Evolutionary conservation across 2,329 filamentous ascomycete genomes (phyloP).

Genomic region (Blumeria graminis): DNA sequence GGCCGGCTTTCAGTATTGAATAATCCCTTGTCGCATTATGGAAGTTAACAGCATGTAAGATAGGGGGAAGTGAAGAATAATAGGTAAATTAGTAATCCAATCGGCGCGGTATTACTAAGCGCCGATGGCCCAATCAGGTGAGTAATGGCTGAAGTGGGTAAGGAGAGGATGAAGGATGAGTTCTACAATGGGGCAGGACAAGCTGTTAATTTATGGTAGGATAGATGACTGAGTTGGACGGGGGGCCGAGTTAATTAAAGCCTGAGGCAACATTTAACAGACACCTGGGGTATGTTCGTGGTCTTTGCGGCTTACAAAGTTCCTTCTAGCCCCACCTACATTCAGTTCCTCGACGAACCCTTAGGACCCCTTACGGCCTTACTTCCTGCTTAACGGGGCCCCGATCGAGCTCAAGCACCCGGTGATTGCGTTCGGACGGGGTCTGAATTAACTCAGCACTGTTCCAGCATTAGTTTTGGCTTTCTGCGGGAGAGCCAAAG

Average conservation of each 20-base stretch:
- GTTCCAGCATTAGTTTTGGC: no score
- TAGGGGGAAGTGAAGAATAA: neutral
- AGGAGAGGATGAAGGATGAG: neutral
- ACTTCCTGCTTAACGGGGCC: no score
- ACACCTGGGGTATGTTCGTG: neutral
- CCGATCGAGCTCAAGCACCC: no score
- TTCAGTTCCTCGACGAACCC: no score
- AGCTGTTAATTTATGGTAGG: constrained; percentile 1
- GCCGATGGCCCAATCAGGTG: neutral
- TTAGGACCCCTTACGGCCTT: no score
- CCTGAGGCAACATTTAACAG: neutral
- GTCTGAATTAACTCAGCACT: no score
- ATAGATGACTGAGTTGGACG: neutral
- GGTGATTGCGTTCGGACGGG: no score
- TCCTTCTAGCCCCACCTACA: no score
- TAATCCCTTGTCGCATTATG: no score
- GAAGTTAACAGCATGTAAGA: neutral
- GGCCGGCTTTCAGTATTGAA: no score
- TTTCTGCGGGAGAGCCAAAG: no score
- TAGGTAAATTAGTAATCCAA: neutral
- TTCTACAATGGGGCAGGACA: neutral
- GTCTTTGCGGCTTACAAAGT: neutral
- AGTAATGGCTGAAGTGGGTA: neutral
- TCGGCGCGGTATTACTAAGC: neutral
- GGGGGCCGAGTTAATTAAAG: neutral